Percentiles rank a stretch among this genome's conserved stretches.
These are phyloP conservation scores for Mimosa bimucronata DNA, from an alignment of 306 rosid species.

Conservation along the genomic window DNA sequence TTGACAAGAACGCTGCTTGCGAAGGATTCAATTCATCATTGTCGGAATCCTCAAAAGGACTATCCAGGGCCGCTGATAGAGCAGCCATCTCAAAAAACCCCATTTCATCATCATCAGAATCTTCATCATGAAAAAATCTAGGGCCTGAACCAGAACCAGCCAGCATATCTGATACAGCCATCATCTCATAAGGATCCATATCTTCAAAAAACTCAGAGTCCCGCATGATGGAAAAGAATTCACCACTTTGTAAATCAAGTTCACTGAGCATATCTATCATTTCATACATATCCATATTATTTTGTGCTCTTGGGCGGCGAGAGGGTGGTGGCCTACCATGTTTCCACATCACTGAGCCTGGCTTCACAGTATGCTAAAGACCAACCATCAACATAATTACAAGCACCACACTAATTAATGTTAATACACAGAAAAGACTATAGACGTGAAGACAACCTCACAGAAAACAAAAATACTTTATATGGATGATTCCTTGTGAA, in stretches of 20 bases:
- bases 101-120: conserved; percentile 37
- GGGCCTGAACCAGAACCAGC: conserved; percentile 36
- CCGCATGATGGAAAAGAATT: conserved; percentile 26
- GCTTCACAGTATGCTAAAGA: conserved; percentile 54
- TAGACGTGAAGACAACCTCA: not conserved
- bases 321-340: conserved; percentile 47
- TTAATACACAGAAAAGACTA: not conserved
- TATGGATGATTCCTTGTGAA: not conserved
- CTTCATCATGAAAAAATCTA: conserved; percentile 30
- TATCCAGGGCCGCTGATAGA: conserved; percentile 37
- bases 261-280: conserved; percentile 47
- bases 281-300: conserved; percentile 33
- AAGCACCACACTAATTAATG: not conserved
- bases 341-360: conserved; percentile 47
- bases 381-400: conserved; percentile 20
- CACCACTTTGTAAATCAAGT: conserved; percentile 42
- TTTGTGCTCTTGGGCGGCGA: conserved; percentile 26
- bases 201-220: conserved; percentile 11
- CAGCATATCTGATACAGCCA: conserved; percentile 41
- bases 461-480: not conserved
- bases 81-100: conserved; percentile 36
- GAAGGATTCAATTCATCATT: conserved; percentile 36
- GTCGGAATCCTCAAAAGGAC: conserved; percentile 34
- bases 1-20: conserved; percentile 43
- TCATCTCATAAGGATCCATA: conserved; percentile 41